phyloP scores from a whole-genome alignment of 192 early-diverging fungal genomes.

The Phycomyces blakesleeanus region DNA sequence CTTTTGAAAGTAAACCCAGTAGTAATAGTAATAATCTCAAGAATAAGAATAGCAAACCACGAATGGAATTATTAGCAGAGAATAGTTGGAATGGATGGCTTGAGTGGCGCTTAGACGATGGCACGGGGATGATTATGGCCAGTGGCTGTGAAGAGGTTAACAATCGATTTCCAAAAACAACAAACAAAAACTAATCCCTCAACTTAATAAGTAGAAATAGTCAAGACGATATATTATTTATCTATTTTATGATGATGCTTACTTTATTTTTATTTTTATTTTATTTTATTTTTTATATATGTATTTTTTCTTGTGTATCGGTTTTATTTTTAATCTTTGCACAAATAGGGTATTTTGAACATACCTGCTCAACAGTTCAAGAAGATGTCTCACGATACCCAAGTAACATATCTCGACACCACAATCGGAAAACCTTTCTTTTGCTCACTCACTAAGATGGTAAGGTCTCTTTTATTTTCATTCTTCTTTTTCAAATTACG shows the following conservation, averaged over 20 bases:
- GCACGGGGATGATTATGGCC: conserved; percentile 10
- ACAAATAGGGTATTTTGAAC: conserved; percentile 1
- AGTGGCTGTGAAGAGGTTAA: conserved; percentile 25
- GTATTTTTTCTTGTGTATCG: neutral
- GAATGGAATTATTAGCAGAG: neutral
- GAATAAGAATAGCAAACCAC: no score
- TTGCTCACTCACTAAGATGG: conserved; percentile 12
- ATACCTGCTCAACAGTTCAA: conserved; percentile 6
- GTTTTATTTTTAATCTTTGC: no score
- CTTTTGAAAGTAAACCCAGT: conserved; percentile 4
- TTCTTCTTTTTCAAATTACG: no score
- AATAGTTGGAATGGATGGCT: conserved; percentile 16
- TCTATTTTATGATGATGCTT: no score
- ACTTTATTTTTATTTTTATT: no score
- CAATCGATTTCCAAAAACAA: no score
- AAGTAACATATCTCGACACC: conserved; percentile 12
- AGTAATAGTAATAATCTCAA: no score
- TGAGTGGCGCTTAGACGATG: conserved; percentile 25
- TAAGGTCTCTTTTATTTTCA: no score
- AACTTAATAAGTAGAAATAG: no score
- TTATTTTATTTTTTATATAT: no score
- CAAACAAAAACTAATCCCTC: no score
- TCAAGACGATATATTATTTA: no score
- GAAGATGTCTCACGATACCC: conserved; percentile 12
- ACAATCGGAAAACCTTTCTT: conserved; percentile 10